These are phyloP conservation scores for Rhizoclosmatium sp. DNA, from an alignment of 192 early-diverging fungal genomes.

Conservation along the genomic window DNA sequence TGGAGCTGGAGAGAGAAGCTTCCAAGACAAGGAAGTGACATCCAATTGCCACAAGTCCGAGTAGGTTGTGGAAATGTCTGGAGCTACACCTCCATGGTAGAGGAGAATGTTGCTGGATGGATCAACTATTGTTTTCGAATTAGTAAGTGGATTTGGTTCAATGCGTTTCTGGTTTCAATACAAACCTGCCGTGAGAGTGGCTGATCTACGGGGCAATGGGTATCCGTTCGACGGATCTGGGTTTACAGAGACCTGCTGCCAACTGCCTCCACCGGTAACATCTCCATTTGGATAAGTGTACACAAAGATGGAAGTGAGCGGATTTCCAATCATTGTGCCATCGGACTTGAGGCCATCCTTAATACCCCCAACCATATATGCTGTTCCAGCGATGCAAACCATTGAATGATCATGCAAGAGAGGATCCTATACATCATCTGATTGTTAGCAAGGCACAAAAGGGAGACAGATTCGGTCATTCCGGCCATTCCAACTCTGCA, in stretches of 20 bases:
- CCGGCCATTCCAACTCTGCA: too few relatives aligned
- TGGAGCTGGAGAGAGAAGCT: slow-evolving; percentile 12
- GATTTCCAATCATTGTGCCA: not conserved
- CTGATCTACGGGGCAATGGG: not conserved
- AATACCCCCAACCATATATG: slow-evolving; percentile 24
- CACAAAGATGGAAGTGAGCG: not conserved
- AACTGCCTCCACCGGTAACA: not conserved
- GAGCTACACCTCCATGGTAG: slow-evolving; percentile 9
- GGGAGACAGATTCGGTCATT: too few relatives aligned
- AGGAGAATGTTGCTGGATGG: slow-evolving; percentile 18
- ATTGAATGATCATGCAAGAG: slow-evolving; percentile 17
- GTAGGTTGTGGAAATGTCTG: not conserved
- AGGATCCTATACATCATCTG: not conserved
- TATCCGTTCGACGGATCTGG: slow-evolving; percentile 3
- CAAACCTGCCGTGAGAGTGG: slow-evolving; percentile 22
- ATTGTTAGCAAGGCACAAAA: too few relatives aligned
- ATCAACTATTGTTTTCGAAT: not conserved
- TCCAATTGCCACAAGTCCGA: slow-evolving; percentile 27
- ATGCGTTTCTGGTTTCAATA: not conserved
- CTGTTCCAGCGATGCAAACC: slow-evolving; percentile 13
- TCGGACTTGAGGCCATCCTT: not conserved
- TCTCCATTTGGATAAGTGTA: slow-evolving; percentile 6
- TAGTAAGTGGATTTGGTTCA: not conserved
- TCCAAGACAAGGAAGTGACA: not conserved
- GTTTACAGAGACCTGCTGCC: not conserved